Evolutionary conservation across 2,329 filamentous ascomycete genomes (phyloP).

Genomic region (Paraphoma sp.): DNA sequence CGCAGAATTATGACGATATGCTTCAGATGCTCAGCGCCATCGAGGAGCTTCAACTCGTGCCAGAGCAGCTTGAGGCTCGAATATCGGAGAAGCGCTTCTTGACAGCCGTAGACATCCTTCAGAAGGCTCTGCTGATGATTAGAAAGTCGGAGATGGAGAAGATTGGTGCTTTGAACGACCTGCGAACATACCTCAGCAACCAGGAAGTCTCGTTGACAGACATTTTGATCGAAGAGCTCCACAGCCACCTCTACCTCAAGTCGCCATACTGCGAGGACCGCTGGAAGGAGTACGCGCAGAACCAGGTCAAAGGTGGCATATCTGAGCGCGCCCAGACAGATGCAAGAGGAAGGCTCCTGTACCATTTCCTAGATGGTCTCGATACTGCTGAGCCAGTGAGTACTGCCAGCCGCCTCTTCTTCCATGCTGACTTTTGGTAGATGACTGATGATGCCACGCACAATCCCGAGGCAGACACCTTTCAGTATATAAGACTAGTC

Average conservation of each 20-base stretch:
- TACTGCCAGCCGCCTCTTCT: not conserved
- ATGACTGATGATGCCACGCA: constrained; percentile 87
- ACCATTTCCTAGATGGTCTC: constrained; percentile 63
- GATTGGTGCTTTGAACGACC: constrained; percentile 85
- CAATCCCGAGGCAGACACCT: constrained; percentile 94
- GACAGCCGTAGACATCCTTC: constrained; percentile 88
- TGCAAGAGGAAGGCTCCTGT: constrained; percentile 61
- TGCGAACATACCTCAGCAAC: constrained; percentile 87
- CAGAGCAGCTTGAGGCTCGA: constrained; percentile 89
- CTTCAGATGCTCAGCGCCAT: constrained; percentile 82
- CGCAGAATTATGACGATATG: constrained; percentile 89
- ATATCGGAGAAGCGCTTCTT: constrained; percentile 97
- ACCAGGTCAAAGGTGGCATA: constrained; percentile 58
- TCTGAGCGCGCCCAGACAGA: constrained; percentile 42
- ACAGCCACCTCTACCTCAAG: constrained; percentile 96
- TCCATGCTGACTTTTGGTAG: constrained; percentile 31
- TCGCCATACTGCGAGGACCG: constrained; percentile 96
- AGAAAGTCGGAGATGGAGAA: constrained; percentile 87
- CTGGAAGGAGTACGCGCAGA: constrained; percentile 83
- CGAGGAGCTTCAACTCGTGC: constrained; percentile 86
- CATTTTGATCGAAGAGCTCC: constrained; percentile 94
- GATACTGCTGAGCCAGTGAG: constrained; percentile 55
- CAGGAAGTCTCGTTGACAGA: constrained; percentile 93
- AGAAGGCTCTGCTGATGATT: constrained; percentile 83
- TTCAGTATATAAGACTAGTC: constrained; percentile 87